Evolutionary conservation across 352 stramenopile species (phyloP).

Genomic region (Phytophthora pseudosyringae): DNA sequence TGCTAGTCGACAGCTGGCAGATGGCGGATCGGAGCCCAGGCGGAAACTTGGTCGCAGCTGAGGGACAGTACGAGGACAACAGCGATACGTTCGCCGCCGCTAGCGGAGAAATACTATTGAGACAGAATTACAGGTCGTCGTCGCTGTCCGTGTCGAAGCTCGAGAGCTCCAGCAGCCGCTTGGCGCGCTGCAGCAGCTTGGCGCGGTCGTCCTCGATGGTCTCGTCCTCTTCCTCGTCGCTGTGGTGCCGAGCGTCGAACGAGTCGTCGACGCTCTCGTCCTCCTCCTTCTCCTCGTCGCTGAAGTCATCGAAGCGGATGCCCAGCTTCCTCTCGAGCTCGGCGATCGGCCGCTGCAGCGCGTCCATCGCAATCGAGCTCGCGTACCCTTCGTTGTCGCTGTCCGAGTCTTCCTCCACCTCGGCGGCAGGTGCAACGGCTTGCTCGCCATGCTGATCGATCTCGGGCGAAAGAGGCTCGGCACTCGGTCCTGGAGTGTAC

Average conservation of each 20-base stretch:
- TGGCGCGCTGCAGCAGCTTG: conserved; percentile 54
- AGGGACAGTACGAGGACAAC: not conserved
- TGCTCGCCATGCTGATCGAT: conserved; percentile 1
- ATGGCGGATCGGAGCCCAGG: conserved; percentile 4
- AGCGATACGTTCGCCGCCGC: not conserved
- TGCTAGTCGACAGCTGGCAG: conserved; percentile 20
- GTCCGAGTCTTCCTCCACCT: conserved; percentile 1
- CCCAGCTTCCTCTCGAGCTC: conserved; percentile 75
- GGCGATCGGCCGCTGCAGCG: conserved; percentile 71
- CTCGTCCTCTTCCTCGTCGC: conserved; percentile 52
- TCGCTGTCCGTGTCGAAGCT: conserved; percentile 54
- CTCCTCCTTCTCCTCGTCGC: conserved; percentile 64
- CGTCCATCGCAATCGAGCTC: conserved; percentile 31
- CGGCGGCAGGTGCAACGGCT: not conserved
- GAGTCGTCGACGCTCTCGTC: conserved; percentile 39
- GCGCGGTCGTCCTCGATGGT: conserved; percentile 60
- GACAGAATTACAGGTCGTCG: conserved; percentile 32
- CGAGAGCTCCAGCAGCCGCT: conserved; percentile 55
- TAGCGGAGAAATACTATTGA: conserved; percentile 5
- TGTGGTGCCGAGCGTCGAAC: conserved; percentile 41
- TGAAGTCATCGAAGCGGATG: conserved; percentile 69
- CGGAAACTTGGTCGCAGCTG: not conserved
- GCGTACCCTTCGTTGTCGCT: conserved; percentile 33
- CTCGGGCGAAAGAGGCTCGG: not conserved
- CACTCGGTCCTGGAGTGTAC: not conserved